Evolutionary conservation across 2,329 filamentous ascomycete species (phyloP).

Genomic region (Aspergillus sp.): DNA sequence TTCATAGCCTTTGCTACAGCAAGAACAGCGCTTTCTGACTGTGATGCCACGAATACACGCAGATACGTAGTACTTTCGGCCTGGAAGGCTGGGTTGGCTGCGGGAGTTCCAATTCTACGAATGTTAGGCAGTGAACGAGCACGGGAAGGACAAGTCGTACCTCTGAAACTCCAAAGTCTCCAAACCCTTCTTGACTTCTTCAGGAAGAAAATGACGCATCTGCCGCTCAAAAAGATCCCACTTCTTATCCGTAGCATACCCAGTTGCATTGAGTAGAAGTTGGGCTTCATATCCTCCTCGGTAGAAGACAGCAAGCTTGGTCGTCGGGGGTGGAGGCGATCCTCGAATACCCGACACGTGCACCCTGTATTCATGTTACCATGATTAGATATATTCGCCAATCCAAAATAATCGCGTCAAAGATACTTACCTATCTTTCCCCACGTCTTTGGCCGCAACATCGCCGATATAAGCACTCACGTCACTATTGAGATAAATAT

Average conservation of each 20-base stretch:
- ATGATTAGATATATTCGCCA: neutral
- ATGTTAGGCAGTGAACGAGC: neutral
- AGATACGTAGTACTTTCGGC: constrained; percentile 48
- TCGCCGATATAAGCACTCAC: constrained; percentile 47
- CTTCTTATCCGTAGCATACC: constrained; percentile 53
- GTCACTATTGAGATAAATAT: constrained; percentile 51
- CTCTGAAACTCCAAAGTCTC: constrained; percentile 58
- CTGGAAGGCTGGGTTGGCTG: constrained; percentile 43
- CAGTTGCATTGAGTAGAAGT: constrained; percentile 48
- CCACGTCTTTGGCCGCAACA: constrained; percentile 40
- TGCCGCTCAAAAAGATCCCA: constrained; percentile 54
- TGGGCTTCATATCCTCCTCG: constrained; percentile 52
- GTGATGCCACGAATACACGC: constrained; percentile 48
- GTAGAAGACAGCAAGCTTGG: constrained; percentile 56
- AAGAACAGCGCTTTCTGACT: constrained; percentile 27
- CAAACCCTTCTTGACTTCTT: constrained; percentile 44
- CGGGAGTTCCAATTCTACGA: constrained; percentile 39
- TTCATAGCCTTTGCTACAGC: constrained; percentile 34
- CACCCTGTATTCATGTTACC: constrained; percentile 33
- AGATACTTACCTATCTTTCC: constrained; percentile 29
- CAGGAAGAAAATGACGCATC: constrained; percentile 46
- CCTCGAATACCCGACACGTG: constrained; percentile 47
- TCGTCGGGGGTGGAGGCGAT: constrained; percentile 51
- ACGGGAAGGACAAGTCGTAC: constrained; percentile 16
- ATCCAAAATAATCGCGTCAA: too few species aligned